Conservation (phyloP, 2,329 filamentous ascomycete species). For the Ophiostoma novo-ulmi region DNA sequence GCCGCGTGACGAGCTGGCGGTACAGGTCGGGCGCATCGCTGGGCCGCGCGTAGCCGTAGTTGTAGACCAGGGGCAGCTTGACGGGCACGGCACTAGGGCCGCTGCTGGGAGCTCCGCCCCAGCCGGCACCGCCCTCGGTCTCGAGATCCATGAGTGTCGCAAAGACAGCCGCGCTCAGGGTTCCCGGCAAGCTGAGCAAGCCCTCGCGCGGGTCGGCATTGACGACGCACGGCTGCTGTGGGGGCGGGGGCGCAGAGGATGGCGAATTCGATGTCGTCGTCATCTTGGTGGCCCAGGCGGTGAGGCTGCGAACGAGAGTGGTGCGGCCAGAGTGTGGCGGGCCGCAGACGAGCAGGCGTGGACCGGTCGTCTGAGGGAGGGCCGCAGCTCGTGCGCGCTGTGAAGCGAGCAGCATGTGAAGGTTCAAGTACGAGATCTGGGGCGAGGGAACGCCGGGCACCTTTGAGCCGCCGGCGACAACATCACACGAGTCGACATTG, state of each 20-base stretch:
- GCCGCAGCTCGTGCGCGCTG: constrained; percentile 58
- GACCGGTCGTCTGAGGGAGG: constrained; percentile 49
- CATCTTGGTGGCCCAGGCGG: constrained; percentile 70
- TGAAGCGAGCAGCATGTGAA: constrained; percentile 79
- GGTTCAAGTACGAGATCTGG: constrained; percentile 73
- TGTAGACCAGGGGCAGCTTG: constrained; percentile 87
- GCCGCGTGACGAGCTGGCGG: constrained; percentile 65
- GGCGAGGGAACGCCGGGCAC: constrained; percentile 48
- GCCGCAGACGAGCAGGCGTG: constrained; percentile 79
- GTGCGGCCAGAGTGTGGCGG: constrained; percentile 78
- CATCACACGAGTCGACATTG: constrained; percentile 55
- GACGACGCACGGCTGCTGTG: constrained; percentile 68
- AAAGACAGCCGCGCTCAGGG: constrained; percentile 79
- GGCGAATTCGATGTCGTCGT: constrained; percentile 31
- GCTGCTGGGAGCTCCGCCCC: constrained; percentile 85
- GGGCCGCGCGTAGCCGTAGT: constrained; percentile 69
- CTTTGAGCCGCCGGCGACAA: constrained; percentile 43
- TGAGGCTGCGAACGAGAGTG: constrained; percentile 68
- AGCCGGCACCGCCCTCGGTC: constrained; percentile 67
- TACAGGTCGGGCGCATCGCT: constrained; percentile 70
- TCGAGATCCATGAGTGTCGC: constrained; percentile 79
- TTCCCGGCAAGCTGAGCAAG: constrained; percentile 71
- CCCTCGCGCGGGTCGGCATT: constrained; percentile 81
- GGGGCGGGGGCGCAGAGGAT: constrained; percentile 24
- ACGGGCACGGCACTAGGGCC: constrained; percentile 84